Evolutionary conservation across 371 early-diverging fungal genomes (phyloP).

Genomic region (Lichtheimia hyalospora): DNA sequence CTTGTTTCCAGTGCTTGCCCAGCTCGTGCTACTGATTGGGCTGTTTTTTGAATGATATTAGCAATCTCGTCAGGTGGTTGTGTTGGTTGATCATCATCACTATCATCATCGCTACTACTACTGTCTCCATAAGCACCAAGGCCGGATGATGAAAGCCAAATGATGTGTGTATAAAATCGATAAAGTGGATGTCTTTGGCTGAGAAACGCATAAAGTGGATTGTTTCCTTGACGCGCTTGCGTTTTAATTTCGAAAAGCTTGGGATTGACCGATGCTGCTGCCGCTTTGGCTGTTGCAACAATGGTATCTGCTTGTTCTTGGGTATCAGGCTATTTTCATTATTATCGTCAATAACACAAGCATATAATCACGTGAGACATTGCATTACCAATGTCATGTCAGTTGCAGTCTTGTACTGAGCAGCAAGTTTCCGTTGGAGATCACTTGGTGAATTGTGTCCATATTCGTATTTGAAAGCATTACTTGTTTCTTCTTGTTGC

Average conservation of each 20-base stretch:
- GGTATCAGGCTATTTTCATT: constrained; percentile 40
- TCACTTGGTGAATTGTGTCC: neutral
- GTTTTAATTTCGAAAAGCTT: constrained; percentile 63
- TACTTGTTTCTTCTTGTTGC: constrained; percentile 9
- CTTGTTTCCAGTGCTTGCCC: constrained; percentile 28
- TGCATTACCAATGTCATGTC: constrained; percentile 9
- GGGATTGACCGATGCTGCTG: constrained; percentile 45
- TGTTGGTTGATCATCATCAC: constrained; percentile 2
- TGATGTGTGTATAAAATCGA: constrained; percentile 64
- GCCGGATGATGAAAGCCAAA: constrained; percentile 59
- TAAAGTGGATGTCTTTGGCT: constrained; percentile 49
- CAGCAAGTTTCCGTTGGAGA: constrained; percentile 6
- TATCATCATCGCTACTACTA: constrained; percentile 34
- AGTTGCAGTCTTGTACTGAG: constrained; percentile 8
- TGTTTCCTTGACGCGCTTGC: constrained; percentile 68
- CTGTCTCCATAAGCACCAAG: constrained; percentile 47
- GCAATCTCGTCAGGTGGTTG: constrained; percentile 8
- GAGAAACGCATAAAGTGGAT: constrained; percentile 67
- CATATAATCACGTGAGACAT: neutral
- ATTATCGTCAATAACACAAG: neutral
- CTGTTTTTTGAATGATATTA: constrained; percentile 29
- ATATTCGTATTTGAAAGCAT: constrained; percentile 13
- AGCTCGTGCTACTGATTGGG: constrained; percentile 31
- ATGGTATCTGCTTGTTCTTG: constrained; percentile 59
- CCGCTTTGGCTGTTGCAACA: constrained; percentile 63